Evolutionary conservation across 768 basidiomycete genomes (phyloP).

Genomic region (Russula abietina): DNA sequence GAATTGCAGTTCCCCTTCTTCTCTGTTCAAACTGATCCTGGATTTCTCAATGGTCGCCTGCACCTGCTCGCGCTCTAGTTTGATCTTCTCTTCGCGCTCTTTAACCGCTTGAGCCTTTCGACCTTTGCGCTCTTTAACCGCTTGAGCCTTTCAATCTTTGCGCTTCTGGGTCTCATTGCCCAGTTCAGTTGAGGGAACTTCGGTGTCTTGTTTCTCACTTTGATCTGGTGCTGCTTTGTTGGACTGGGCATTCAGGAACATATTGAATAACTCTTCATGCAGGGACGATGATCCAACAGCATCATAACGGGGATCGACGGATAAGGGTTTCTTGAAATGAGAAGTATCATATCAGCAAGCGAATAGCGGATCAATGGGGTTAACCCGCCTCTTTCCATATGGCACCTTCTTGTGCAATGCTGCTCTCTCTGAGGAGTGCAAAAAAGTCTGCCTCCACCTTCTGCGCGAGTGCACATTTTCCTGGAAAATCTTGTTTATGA

Average conservation of each 20-base stretch:
- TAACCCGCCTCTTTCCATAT: constrained; percentile 75
- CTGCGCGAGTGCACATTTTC: constrained; percentile 75
- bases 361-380: constrained; percentile 1
- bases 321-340: constrained; percentile 50
- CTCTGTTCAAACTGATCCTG: constrained; percentile 60
- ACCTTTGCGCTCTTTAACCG: constrained; percentile 75
- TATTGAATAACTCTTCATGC: constrained; percentile 85
- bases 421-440: constrained; percentile 63
- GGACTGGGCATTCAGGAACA: constrained; percentile 56
- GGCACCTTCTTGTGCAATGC: constrained; percentile 42
- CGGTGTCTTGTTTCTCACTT: constrained; percentile 7
- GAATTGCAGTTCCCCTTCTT: constrained; percentile 79
- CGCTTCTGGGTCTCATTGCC: constrained; percentile 35
- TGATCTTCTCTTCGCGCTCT: constrained; percentile 80
- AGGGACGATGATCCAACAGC: constrained; percentile 90
- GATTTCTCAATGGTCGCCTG: constrained; percentile 71
- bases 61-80: constrained; percentile 56
- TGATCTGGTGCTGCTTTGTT: constrained; percentile 24
- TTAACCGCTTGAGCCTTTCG: no score
- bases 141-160: constrained; percentile 64
- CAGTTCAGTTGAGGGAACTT: constrained; percentile 19
- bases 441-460: constrained; percentile 85
- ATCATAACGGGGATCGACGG: constrained; percentile 81
- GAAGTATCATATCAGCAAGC: not conserved
- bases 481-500: constrained; percentile 32